Percentiles rank a stretch among this genome's conserved stretches.
Conservation (phyloP, 176 grass and related monocot species). For the Saccharum spontaneum region DNA sequence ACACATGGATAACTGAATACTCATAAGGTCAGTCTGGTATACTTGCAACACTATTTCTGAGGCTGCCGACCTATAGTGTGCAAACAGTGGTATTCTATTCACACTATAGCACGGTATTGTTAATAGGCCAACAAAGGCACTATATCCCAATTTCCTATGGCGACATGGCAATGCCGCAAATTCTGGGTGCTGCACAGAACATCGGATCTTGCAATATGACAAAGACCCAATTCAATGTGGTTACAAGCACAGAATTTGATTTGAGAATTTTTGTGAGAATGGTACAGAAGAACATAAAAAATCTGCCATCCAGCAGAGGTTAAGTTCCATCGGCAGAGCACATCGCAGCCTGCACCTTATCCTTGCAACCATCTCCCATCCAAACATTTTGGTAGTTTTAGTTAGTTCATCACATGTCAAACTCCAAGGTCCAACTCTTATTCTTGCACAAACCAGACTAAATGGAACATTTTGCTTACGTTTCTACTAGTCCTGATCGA, state of each 20-base stretch:
- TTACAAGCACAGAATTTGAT: neutral
- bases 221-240: neutral
- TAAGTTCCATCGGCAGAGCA: neutral
- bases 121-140: neutral
- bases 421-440: slow-evolving; percentile 8
- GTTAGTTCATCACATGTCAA: neutral
- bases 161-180: neutral
- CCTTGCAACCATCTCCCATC: neutral
- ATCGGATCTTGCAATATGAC: neutral
- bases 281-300: neutral
- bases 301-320: neutral
- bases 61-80: neutral
- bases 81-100: neutral
- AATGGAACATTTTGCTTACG: neutral
- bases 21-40: neutral
- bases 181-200: neutral
- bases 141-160: neutral
- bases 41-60: neutral
- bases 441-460: neutral
- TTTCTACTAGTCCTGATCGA: neutral
- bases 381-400: neutral
- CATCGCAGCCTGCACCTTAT: neutral
- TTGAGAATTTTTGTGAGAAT: neutral
- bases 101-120: neutral
- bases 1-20: neutral